Evolutionary conservation across 116 monocot species (phyloP), one percentile per base, ranked within the genome.

Genomic region (Zostera marina): DNA sequence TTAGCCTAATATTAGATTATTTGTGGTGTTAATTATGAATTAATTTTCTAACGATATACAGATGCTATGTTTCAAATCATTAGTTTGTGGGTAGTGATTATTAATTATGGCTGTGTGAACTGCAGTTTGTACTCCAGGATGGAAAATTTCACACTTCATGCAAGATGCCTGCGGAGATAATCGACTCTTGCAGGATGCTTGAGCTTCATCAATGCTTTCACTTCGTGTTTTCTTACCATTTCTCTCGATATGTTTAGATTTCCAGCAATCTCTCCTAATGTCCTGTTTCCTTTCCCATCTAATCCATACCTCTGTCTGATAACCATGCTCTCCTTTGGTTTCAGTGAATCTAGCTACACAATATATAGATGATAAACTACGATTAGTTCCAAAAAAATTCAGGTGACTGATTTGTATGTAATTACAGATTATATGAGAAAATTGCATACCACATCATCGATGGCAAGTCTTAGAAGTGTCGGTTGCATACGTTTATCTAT

Each of bases 181-280:
- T 93, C 92, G 13, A 83, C 79, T 15, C 92, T 75, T 47, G 83
- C 62, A 5, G 92, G 92, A 68, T 93, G 83, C 56, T 84, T 93
- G 67, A 93, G 92, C 79, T 93, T 93, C 84, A 93, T 81, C 39
- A 93, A 56, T n/a, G 88, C 92, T 65, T 93, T 93, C n/a, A 84
- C 56, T 56, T 93, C 92, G 42, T 93, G 78, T 66, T 93, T 87
- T 14, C 88, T 56, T 7, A 93, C 92, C 92, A 93, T 87, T 77
- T 93, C 87, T 58, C 83, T 76, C 5, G 92, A 87, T 14, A 93
- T 87, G 57, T 66, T 79, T 56, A 93, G 92, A 65, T 93, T 93
- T 43, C 92, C 92, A 3, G 92, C 87, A 24, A 93, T 81, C 78
- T 93, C 92, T 70, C 84, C 80, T 56, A 93, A 63, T 8, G 87